Evolutionary conservation across 371 early-diverging fungal species (phyloP), one percentile per base, ranked within the genome.

Genomic region (Rhizopus sp.): DNA sequence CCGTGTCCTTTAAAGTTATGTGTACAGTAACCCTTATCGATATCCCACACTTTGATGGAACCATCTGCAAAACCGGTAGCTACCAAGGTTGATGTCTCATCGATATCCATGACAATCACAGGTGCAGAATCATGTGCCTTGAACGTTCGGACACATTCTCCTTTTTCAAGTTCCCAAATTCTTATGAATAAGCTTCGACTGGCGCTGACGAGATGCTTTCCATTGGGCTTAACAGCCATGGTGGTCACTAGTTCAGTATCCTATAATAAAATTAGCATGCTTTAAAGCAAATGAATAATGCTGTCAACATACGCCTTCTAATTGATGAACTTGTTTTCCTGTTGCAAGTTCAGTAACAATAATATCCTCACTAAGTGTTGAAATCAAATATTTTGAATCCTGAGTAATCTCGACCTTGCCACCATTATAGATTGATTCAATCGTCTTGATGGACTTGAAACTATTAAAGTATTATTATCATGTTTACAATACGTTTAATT

Each of bases 41-140:
- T 90, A 76, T 98, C 96, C 95, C 96, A 98, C 4, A 97, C 92
- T 56, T 90, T 91, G 53, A 98, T 89, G 7, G 92, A 89, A 62
- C 89, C 88, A 75, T 98, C 99, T 0, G 99, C 96, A n/a, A 93
- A 93, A 42, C 97, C 99, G 1, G 96, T 96, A 5, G 97, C 97
- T 4, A 96, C 92, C 15, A 97, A 68, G 0, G 96, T 93, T 0
- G 94, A 93, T 0, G 93, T 84, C 1, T 78, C 66, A 66, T 97
- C 97, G 59, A 93, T 87, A 41, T 86, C 93, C 95, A 97, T 95
- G 5, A 88, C 84, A 60, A 98, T 86, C 29, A 97, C 88, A 8
- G 96, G 96, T 1, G 97, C 93, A 29, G 23, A 29, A 35, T 94
- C 93, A 65, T 96, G 96, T 0, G 90, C 94, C 73, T 91, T 93